Percentiles rank a stretch among this genome's conserved stretches.
phyloP scores from a whole-genome alignment of 2,329 filamentous ascomycete genomes.

The Diaporthe ampelina region DNA sequence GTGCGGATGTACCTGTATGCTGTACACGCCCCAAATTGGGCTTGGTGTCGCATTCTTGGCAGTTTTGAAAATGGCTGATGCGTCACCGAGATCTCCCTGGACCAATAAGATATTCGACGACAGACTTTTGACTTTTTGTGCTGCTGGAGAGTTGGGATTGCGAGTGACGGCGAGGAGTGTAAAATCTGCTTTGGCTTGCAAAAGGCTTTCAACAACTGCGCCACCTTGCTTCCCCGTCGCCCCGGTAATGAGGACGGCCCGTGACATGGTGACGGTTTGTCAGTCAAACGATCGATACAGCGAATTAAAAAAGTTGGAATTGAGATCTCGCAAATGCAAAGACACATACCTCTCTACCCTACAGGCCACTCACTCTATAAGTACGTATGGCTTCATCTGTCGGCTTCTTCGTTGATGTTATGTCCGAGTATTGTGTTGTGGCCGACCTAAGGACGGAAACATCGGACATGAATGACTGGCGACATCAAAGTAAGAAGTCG shows the following conservation, averaged over 20 bases:
- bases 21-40: conserved; percentile 8
- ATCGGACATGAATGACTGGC: neutral
- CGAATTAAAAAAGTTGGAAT: neutral
- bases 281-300: neutral
- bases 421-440: neutral
- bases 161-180: conserved; percentile 70
- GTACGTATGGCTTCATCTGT: neutral
- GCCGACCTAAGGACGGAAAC: neutral
- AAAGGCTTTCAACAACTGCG: conserved; percentile 46
- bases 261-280: neutral
- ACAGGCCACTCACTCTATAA: neutral
- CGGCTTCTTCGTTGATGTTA: neutral
- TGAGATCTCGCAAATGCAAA: neutral
- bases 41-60: neutral
- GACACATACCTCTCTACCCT: neutral
- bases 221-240: conserved; percentile 49
- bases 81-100: neutral
- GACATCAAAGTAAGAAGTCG: neutral
- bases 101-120: neutral
- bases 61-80: neutral
- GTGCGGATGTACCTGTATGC: neutral
- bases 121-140: neutral
- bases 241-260: conserved; percentile 44
- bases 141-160: conserved; percentile 58
- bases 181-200: conserved; percentile 48